Evolutionary conservation across 1,284 basidiomycete genomes (phyloP), one percentile per base, ranked within the genome.

Genomic region (Moniliella sp.): DNA sequence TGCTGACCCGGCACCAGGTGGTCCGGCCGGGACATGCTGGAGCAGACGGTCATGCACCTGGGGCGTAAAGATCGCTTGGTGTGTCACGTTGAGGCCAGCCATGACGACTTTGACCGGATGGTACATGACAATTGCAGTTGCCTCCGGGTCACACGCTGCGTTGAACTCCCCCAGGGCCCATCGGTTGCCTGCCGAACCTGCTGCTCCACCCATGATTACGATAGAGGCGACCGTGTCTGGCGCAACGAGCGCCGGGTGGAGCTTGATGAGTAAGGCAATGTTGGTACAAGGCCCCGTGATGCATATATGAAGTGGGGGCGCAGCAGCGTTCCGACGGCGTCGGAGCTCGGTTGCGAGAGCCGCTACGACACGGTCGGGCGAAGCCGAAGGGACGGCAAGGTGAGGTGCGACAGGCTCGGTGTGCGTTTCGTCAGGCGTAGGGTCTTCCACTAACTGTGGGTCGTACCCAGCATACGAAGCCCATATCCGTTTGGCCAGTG

Each of bases 221-320:
- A 52, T 43, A 34, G 52, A 39, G 18, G 43, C 42, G 27, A 51
- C 43, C 4, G 7, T 7, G 7, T 23, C 21, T n/a, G 46, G 45
- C 16, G 30, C 35, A 18, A 42, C 28, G 25, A 49, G 42, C 25
- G 44, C 39, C 7, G 47, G 43, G 27, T 45, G 47, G 33, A 39
- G 37, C 19, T 41, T 41, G 28, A 48, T 34, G 28, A 54, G 47
- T 16, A 52, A 40, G n/a, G 50, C 50, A 11, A 46, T 40, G 21
- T 52, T 54, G 15, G 51, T 54, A 36, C 49, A 34, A 3, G 49
- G 48, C n/a, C 51, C 51, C 1, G 49, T 52, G 30, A 47, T 48
- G 21, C 21, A 23, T 23, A 23, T 23, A 23, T 7, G 7, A 34
- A 3, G 39, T 39, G 4, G 39, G n/a, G 0, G 43, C 37, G 21